Base-by-base conservation (phyloP, 2,329 filamentous ascomycete species). In the Hypoxylon sp. region DNA sequence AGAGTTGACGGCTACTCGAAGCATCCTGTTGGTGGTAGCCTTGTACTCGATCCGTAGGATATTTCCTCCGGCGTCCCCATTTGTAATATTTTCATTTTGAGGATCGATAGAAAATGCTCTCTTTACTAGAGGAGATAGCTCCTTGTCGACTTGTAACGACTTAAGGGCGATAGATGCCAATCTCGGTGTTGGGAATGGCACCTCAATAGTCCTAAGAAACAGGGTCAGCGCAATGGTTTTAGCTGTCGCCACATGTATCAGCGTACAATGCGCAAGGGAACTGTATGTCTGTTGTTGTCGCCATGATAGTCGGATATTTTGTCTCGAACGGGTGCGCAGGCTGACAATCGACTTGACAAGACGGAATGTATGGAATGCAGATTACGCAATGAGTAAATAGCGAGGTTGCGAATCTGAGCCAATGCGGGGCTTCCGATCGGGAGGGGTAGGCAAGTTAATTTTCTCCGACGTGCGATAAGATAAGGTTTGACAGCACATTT, bases 1-100 rank as follows among this genome's bases (percentile, higher is more conserved):
- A 8, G 94, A 93, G 81, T 98, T 98, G 62, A 98, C 94, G 2
- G 95, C 93, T 2, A 99, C 96, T 48, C 96, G 91, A 64, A 99
- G 86, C 95, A 98, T 98, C 73, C 96, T 91, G 78, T 98, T 97
- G 19, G 96, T 98, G 0, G 93, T 93, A 1, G 96, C 96, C 60
- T 86, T 87, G 81, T 98, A 98, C 67, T 91, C 87, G 8, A 93
- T 91, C 67, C 87, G 85, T 53, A 98, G 84, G 3, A 94, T 80
- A 21, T 76, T 80, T 17, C 78, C 75, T 44, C 78, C 77, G 29
- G 71, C 65, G 24, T 72, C 65, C 27, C 73, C 67, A 24, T 75
- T 68, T 58, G 71, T 54, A 21, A 75, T 42, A 15, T 64, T 53
- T n/a, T 71, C 64, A 27, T 72, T 71, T 4, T 70, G 46, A n/a